Percentiles rank a stretch among this genome's conserved stretches.
phyloP scores from a whole-genome alignment of 2,329 filamentous ascomycete species.

The Alternaria triticimaculans region DNA sequence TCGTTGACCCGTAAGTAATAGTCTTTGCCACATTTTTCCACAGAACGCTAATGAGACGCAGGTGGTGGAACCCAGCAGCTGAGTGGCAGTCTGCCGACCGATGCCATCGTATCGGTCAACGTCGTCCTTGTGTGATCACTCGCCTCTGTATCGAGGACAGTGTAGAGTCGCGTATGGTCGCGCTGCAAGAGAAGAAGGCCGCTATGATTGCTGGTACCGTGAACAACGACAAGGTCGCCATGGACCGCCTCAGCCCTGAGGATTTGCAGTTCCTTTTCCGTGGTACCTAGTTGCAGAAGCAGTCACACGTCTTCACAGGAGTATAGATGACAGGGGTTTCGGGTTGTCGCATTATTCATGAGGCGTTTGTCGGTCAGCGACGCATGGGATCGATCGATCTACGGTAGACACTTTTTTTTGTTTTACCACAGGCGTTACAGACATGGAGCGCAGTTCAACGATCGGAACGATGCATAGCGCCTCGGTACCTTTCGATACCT shows the following conservation, averaged over 20 bases:
- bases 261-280: conserved; percentile 98
- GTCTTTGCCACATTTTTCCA: neutral
- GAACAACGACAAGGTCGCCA: conserved; percentile 87
- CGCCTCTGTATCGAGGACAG: conserved; percentile 96
- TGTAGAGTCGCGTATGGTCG: conserved; percentile 93
- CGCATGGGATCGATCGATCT: neutral
- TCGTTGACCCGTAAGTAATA: conserved; percentile 84
- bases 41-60: conserved; percentile 50
- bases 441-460: neutral
- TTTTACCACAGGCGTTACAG: neutral
- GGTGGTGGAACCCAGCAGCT: conserved; percentile 99
- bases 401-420: neutral
- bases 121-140: conserved; percentile 90
- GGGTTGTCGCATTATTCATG: conserved; percentile 1
- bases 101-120: conserved; percentile 90
- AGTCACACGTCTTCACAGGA: neutral
- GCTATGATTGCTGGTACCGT: conserved; percentile 98
- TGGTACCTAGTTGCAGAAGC: conserved; percentile 59
- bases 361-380: neutral
- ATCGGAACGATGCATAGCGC: neutral
- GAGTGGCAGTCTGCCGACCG: conserved; percentile 96
- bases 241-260: conserved; percentile 88
- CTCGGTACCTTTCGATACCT: neutral
- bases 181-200: conserved; percentile 97
- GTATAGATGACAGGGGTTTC: neutral